Conservation (phyloP, 2,329 filamentous ascomycete genomes). For the Fusarium tanahbumbuense region DNA sequence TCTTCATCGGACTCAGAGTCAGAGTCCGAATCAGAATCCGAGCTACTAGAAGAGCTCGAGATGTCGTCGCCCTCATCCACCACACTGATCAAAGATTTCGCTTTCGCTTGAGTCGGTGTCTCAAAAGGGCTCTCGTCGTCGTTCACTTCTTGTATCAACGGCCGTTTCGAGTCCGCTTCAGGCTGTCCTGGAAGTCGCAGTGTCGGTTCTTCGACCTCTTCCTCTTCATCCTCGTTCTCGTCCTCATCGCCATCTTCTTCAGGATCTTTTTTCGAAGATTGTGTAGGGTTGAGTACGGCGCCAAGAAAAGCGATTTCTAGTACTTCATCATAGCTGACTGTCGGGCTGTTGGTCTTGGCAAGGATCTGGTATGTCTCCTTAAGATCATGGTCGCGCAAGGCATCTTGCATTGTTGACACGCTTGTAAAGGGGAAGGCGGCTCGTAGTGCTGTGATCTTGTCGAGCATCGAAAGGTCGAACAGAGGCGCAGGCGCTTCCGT, state of each 20-base stretch:
- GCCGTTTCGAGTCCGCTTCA: constrained; percentile 33
- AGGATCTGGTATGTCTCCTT: constrained; percentile 55
- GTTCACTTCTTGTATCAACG: constrained; percentile 48
- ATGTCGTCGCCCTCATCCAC: constrained; percentile 25
- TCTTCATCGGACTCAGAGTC: constrained; percentile 50
- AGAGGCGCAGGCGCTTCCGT: background rate
- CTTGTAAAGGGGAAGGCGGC: constrained; percentile 58
- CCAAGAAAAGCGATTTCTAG: constrained; percentile 47
- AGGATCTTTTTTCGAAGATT: constrained; percentile 3
- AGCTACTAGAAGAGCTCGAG: constrained; percentile 38
- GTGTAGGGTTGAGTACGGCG: background rate
- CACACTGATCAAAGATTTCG: constrained; percentile 10
- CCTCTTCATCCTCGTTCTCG: background rate
- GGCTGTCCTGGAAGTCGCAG: constrained; percentile 17
- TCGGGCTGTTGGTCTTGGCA: constrained; percentile 47
- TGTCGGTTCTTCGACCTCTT: constrained; percentile 13
- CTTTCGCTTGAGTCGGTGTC: background rate
- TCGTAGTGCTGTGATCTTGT: constrained; percentile 53
- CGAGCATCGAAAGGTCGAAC: constrained; percentile 41
- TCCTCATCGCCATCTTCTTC: constrained; percentile 8
- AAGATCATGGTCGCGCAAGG: constrained; percentile 52
- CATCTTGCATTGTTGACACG: constrained; percentile 50
- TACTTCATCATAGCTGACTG: constrained; percentile 50
- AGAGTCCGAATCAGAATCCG: constrained; percentile 45
- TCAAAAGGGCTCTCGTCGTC: constrained; percentile 5